Conservation (phyloP, 108 stramenopile genomes). For the Discostella stelligeroides region DNA sequence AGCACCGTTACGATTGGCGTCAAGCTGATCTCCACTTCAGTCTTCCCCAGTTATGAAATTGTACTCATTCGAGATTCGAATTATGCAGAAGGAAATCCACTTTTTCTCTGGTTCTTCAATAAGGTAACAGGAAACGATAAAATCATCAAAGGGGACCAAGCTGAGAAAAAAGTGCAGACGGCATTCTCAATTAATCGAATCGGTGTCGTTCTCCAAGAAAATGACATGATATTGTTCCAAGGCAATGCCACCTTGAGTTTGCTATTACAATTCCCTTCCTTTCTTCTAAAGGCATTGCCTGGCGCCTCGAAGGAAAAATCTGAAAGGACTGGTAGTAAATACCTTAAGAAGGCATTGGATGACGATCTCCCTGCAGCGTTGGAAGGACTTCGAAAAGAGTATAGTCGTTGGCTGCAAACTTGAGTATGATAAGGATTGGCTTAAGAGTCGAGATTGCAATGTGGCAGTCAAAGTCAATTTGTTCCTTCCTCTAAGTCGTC, state of each 20-base stretch:
- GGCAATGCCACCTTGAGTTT: slow-evolving; percentile 34
- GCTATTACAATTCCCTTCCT: slow-evolving; percentile 30
- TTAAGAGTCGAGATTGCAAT: no score
- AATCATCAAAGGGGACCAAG: slow-evolving; percentile 4
- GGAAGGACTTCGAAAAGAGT: slow-evolving; percentile 27
- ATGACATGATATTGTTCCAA: slow-evolving; percentile 35
- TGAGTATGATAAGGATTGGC: neutral
- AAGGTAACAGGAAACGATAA: slow-evolving; percentile 32
- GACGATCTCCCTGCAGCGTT: slow-evolving; percentile 35
- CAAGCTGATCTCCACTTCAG: slow-evolving; percentile 23
- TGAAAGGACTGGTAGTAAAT: slow-evolving; percentile 40
- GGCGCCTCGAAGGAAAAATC: slow-evolving; percentile 35
- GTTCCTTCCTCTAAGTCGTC: no score
- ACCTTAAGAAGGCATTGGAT: slow-evolving; percentile 34
- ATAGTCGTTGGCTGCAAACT: slow-evolving; percentile 29
- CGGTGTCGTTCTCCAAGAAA: slow-evolving; percentile 17
- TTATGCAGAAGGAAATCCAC: slow-evolving; percentile 32
- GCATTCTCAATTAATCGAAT: slow-evolving; percentile 38
- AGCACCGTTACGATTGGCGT: slow-evolving; percentile 32
- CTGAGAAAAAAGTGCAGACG: slow-evolving; percentile 15
- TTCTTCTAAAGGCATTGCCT: slow-evolving; percentile 40
- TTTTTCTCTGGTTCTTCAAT: slow-evolving; percentile 46
- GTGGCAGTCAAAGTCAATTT: no score
- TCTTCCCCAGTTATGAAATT: slow-evolving; percentile 37
- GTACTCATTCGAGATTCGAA: slow-evolving; percentile 37